Percentiles rank a stretch among this genome's conserved stretches.
Conservation (phyloP, 106 monocot species). For the Chionographis japonica region DNA sequence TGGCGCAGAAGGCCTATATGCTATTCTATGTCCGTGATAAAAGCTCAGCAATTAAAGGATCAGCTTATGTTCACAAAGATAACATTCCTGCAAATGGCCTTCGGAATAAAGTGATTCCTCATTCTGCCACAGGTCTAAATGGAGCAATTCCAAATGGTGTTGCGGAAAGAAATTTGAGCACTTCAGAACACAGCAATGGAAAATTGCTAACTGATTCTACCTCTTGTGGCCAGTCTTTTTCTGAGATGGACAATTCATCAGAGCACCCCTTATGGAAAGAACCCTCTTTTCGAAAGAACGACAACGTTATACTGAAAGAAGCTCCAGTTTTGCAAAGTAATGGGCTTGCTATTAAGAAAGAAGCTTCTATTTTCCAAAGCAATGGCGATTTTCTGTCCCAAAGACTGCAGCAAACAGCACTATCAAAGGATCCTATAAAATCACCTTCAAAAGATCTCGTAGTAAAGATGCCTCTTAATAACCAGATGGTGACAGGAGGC, state of each 20-base stretch:
- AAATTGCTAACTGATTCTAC: slow-evolving; percentile 5
- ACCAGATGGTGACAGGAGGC: slow-evolving; percentile 5
- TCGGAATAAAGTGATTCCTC: slow-evolving; percentile 19
- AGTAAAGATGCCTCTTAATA: not conserved
- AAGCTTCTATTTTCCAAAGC: slow-evolving; percentile 19
- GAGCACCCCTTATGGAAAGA: not conserved
- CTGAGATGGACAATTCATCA: not conserved
- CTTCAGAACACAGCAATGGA: not conserved
- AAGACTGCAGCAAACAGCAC: slow-evolving; percentile 3
- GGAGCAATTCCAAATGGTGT: slow-evolving; percentile 5
- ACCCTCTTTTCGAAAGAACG: slow-evolving; percentile 7
- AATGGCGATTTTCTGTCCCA: slow-evolving; percentile 6
- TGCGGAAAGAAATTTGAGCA: slow-evolving; percentile 13
- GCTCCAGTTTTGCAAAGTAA: slow-evolving; percentile 14
- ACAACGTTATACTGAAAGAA: not conserved
- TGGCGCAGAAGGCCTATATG: slow-evolving; percentile 92
- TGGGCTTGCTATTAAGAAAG: not conserved
- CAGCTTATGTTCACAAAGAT: slow-evolving; percentile 28
- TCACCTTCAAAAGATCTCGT: not conserved
- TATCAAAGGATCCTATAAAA: slow-evolving; percentile 5
- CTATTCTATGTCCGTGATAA: slow-evolving; percentile 89
- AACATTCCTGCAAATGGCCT: slow-evolving; percentile 22
- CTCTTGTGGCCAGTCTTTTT: not conserved
- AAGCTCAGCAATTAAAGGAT: slow-evolving; percentile 34
- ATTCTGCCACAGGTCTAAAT: slow-evolving; percentile 1